Evolutionary conservation across 306 rosid genomes (phyloP).

Genomic region (Herpetospermum pedunculosum): DNA sequence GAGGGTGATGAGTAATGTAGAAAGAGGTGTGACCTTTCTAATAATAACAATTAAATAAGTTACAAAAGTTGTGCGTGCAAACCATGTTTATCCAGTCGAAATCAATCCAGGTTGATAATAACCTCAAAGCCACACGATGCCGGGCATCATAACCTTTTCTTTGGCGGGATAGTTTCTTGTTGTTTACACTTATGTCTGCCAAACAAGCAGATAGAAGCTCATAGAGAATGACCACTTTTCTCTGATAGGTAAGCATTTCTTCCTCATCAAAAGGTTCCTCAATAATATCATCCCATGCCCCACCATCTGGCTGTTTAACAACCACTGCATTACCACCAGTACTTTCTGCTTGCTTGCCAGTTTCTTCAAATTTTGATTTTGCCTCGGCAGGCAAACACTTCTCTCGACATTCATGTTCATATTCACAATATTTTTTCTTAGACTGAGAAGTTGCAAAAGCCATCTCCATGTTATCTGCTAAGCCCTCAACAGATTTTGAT

Average conservation of each 20-base stretch:
- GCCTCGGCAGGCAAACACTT: conserved; percentile 35
- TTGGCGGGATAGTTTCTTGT: conserved; percentile 35
- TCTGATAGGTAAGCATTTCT: conserved; percentile 47
- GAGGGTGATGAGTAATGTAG: background rate
- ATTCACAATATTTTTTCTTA: conserved; percentile 50
- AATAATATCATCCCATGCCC: conserved; percentile 16
- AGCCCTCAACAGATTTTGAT: conserved; percentile 48
- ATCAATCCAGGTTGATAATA: conserved; percentile 82
- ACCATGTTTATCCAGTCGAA: conserved; percentile 81
- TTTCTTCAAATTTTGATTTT: conserved; percentile 30
- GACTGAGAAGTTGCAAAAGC: conserved; percentile 22
- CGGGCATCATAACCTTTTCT: conserved; percentile 92
- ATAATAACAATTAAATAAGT: background rate
- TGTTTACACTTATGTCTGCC: conserved; percentile 34
- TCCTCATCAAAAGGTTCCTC: conserved; percentile 58
- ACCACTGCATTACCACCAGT: conserved; percentile 16
- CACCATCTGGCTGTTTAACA: conserved; percentile 19
- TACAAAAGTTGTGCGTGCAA: conserved; percentile 18
- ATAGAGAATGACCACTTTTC: conserved; percentile 74
- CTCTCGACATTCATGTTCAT: conserved; percentile 48
- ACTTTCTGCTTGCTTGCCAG: conserved; percentile 19
- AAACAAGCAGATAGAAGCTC: conserved; percentile 79
- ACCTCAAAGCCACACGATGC: conserved; percentile 60
- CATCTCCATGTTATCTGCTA: conserved; percentile 39
- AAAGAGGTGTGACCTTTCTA: background rate